phyloP scores from a whole-genome alignment of 192 early-diverging fungal species.

The Podila verticillata region DNA sequence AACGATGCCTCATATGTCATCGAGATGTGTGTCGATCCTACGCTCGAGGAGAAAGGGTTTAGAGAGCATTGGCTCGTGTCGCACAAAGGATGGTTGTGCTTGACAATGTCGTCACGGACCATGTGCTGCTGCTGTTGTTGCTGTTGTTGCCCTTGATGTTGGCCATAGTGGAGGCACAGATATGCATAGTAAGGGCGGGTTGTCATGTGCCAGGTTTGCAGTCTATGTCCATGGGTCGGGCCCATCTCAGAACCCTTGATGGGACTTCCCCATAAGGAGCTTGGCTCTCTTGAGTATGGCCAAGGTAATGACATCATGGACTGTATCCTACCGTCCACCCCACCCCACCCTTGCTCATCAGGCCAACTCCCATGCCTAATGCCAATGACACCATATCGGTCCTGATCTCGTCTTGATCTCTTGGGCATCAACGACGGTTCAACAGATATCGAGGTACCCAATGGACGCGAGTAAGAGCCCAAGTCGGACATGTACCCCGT shows the following conservation, averaged over 20 bases:
- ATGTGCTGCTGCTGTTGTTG: background rate
- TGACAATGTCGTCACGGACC: background rate
- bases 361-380: slow-evolving; percentile 9
- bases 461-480: background rate
- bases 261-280: too few relatives aligned
- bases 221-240: too few relatives aligned
- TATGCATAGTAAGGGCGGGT: background rate
- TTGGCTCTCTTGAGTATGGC: background rate
- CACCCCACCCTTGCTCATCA: background rate
- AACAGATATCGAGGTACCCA: background rate
- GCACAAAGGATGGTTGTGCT: background rate
- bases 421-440: background rate
- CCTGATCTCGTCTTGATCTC: background rate
- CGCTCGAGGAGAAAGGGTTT: background rate
- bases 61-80: slow-evolving; percentile 5
- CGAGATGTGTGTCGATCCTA: background rate
- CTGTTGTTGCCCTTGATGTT: too few relatives aligned
- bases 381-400: slow-evolving; percentile 9
- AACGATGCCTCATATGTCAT: background rate
- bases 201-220: background rate
- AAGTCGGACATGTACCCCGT: background rate
- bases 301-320: background rate
- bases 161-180: background rate
- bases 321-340: background rate
- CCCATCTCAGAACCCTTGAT: too few relatives aligned